Base-by-base conservation (phyloP, 257 asterid genomes). In the Datura wrightii region DNA sequence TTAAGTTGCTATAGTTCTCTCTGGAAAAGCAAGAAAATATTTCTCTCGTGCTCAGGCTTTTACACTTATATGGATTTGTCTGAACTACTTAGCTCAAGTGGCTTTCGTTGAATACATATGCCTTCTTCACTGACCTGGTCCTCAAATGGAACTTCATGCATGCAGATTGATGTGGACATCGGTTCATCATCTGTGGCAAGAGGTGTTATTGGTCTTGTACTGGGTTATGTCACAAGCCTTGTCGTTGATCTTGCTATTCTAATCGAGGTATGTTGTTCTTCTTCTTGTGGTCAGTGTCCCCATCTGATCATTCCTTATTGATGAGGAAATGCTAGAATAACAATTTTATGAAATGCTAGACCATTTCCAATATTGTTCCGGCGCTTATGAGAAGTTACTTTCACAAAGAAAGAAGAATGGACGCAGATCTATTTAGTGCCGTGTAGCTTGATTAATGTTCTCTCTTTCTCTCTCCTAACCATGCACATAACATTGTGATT, bases 131-230 rank as follows among this genome's bases (percentile, higher is more conserved):
- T 24, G 60, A 48, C 9, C 24, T 24, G 50, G 34, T 11, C 34
- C 76, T 56, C 5, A 79, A 36, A 8, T 82, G 79, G 37, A 63
- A 19, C 85, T 83, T 76, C 81, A 52, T 44, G 52, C 48, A n/a
- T 85, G 89, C 98, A 97, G 99, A 93, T 97, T 86, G 99, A 95
- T 84, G 95, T 97, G 83, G 99, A 95, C 90, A 95, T 97, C 83
- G 99, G 99, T 79, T 97, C 99, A 41, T 97, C 99, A 53, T 95
- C 99, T 34, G 99, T 97, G 67, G 99, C 99, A 84, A 93, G 95
- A 90, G 91, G 99, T 24, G 98, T 97, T 74, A 91, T 95, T 15
- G 88, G 99, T 55, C 98, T 97, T 18, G 99, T 97, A 72, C 98
- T 97, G 87, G 99, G 99, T 83, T 95, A 94, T 48, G 92, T 94